Percentiles rank a stretch among this genome's conserved stretches.
phyloP scores from a whole-genome alignment of 306 rosid species.

The Trifolium pratense region DNA sequence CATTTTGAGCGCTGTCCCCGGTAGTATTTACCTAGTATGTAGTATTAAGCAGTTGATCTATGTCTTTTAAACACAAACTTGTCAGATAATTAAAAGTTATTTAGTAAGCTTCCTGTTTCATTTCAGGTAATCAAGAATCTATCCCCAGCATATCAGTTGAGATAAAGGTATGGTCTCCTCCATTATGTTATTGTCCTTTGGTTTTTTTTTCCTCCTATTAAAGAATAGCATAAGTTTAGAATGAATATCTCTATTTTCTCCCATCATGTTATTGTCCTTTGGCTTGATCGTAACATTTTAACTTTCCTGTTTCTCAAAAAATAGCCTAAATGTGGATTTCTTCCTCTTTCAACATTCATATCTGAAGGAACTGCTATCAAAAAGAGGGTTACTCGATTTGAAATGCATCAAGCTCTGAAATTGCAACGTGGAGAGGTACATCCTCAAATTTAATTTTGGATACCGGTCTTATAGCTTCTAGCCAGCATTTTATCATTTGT shows the following conservation, averaged over 20 bases:
- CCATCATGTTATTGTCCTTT: background rate
- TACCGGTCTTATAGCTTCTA: constrained; percentile 7
- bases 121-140: constrained; percentile 64
- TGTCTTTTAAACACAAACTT: constrained; percentile 3
- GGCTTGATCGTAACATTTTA: constrained; percentile 31
- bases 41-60: background rate
- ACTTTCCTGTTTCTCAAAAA: constrained; percentile 26
- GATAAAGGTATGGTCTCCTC: constrained; percentile 70
- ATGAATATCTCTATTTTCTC: constrained; percentile 27
- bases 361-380: constrained; percentile 70
- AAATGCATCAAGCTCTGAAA: constrained; percentile 95
- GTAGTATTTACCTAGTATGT: background rate
- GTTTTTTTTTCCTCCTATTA: constrained; percentile 11
- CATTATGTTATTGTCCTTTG: constrained; percentile 11
- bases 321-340: constrained; percentile 95
- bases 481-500: constrained; percentile 16
- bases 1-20: background rate
- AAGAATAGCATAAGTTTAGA: constrained; percentile 2
- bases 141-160: constrained; percentile 76
- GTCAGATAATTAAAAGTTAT: constrained; percentile 22
- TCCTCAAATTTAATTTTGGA: constrained; percentile 8
- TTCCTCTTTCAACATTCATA: constrained; percentile 77
- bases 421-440: constrained; percentile 77
- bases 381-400: constrained; percentile 66
- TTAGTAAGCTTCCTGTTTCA: constrained; percentile 37